A percentile compares a stretch with the other conserved stretches of the same genome.
These are phyloP conservation scores for Trichaptum fuscoviolaceum DNA, from an alignment of 768 basidiomycete species.

Conservation along the genomic window DNA sequence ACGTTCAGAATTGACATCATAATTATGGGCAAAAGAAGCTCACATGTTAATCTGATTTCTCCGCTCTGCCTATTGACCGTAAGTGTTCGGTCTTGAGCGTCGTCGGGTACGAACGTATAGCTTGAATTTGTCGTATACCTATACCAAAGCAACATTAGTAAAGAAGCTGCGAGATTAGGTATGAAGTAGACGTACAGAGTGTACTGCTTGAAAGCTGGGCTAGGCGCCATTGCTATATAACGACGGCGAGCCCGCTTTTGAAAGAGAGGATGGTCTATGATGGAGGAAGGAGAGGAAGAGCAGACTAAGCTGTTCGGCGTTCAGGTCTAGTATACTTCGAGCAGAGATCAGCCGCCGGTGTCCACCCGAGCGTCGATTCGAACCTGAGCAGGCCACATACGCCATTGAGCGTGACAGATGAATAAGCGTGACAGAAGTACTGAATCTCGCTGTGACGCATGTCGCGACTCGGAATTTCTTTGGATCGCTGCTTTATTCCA, in stretches of 20 bases:
- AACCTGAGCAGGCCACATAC: not conserved
- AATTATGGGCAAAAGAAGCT: not conserved
- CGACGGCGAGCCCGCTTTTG: not conserved
- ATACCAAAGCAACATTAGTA: not conserved
- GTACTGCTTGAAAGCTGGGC: not conserved
- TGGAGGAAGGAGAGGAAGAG: not conserved
- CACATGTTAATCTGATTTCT: not conserved
- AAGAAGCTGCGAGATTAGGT: not conserved
- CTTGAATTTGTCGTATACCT: not conserved
- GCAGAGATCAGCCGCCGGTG: not conserved
- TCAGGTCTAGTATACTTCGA: not conserved
- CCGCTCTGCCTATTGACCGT: conserved; percentile 3
- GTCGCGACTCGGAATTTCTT: not conserved
- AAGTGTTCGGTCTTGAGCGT: not conserved
- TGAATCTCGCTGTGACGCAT: not conserved
- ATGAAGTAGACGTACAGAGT: not conserved
- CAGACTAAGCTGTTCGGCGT: not conserved
- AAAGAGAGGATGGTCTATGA: not conserved
- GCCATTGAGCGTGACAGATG: too few species aligned
- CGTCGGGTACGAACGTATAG: conserved; percentile 2
- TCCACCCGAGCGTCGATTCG: not conserved
- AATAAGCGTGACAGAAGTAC: too few species aligned
- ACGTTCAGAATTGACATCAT: not conserved
- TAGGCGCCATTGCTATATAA: not conserved
- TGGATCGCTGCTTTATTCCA: conserved; percentile 13